Evolutionary conservation across 108 stramenopile species (phyloP).

Genomic region (Pseudonitzschia multiseries): DNA sequence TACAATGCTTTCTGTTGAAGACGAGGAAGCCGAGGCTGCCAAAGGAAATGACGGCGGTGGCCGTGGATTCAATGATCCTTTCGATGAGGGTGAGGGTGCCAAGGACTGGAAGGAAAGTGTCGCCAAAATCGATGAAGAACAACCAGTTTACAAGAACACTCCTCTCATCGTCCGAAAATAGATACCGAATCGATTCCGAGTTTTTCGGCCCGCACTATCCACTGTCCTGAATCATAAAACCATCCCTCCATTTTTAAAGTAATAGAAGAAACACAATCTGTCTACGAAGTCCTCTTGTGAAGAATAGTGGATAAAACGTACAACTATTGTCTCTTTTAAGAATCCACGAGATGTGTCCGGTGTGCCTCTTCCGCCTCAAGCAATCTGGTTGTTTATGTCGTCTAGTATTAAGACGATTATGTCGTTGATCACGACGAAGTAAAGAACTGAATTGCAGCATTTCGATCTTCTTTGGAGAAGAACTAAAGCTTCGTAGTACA

Average conservation of each 20-base stretch:
- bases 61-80: slow-evolving; percentile 20
- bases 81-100: slow-evolving; percentile 51
- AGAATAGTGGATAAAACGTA: too few relatives aligned
- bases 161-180: slow-evolving; percentile 16
- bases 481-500: too few relatives aligned
- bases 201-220: not conserved
- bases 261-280: not conserved
- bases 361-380: too few relatives aligned
- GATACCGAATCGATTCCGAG: not conserved
- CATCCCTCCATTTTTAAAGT: not conserved
- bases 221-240: not conserved
- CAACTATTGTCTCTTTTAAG: too few relatives aligned
- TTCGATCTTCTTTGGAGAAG: too few relatives aligned
- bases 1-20: slow-evolving; percentile 80
- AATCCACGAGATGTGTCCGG: too few relatives aligned
- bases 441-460: too few relatives aligned
- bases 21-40: slow-evolving; percentile 59
- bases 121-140: slow-evolving; percentile 46
- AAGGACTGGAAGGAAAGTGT: slow-evolving; percentile 80
- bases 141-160: slow-evolving; percentile 65
- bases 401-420: too few relatives aligned
- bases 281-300: too few relatives aligned
- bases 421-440: too few relatives aligned
- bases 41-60: slow-evolving; percentile 9
- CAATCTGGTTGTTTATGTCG: too few relatives aligned